Base-by-base conservation (phyloP, 2,329 filamentous ascomycete species). In the Aspergillus persii region DNA sequence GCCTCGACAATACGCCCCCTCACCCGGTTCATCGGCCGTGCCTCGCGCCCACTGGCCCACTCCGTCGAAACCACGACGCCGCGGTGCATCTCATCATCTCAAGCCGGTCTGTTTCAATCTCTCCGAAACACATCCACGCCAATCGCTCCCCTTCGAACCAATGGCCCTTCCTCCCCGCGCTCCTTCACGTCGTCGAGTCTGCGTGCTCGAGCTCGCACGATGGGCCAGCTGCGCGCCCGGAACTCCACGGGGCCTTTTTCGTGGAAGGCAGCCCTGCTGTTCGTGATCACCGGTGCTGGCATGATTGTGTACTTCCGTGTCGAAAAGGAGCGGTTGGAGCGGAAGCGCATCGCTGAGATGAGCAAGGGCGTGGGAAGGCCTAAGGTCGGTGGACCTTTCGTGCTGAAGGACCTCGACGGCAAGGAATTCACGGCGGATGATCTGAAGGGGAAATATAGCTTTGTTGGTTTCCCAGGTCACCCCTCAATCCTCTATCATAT, bases 351-450 rank as follows among this genome's bases (percentile, higher is more conserved):
- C 67, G 92, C 92, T 7, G 93, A 98, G 73, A 90, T 94, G 68
- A 90, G 89, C 65, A 99, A 99, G 80, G 93, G 94, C 9, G 88
- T 97, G 5, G 95, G 95, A 1, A 89, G 86, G 73, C 95, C 95
- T 36, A 96, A 96, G 80, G 93, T 99, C 55, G 95, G 95, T 57
- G 95, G 95, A 0, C 81, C 87, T 0, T 98, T 99, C 74, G 82
- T 87, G 63, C 80, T 99, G 68, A 79, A 89, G 44, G 92, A 98
- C 77, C 88, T 96, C 69, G 80, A 96, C 63, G 92, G 92, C 53
- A 85, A 87, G 57, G 81, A 82, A 41, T 93, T 96, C 67, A 90
- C 89, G 2, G 89, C 89, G 68, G 84, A 88, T 72, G 87, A 94
- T 75, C 83, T 98, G 81, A 90, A 89, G 81, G 95, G 95, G 56